phyloP scores from a whole-genome alignment of 495 filamentous ascomycete species.

The Penicillium ochrochloron region DNA sequence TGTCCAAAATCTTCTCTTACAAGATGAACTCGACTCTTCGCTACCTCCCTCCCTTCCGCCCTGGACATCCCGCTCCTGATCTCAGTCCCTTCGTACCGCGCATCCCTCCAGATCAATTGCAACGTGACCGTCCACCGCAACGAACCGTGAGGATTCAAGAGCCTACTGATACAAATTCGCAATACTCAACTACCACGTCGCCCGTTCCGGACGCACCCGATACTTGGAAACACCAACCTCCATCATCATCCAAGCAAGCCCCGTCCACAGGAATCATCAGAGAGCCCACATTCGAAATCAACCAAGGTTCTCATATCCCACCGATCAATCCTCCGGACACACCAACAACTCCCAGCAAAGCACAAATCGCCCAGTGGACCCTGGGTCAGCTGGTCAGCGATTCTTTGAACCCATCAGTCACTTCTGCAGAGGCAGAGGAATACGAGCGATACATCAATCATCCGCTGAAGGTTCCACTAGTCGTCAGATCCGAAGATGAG shows the following conservation, averaged over 20 bases:
- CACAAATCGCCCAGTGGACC: slow-evolving; percentile 78
- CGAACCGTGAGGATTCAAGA: slow-evolving; percentile 53
- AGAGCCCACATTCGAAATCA: slow-evolving; percentile 37
- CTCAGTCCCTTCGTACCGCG: slow-evolving; percentile 83
- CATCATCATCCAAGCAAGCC: slow-evolving; percentile 37
- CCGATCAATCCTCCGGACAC: slow-evolving; percentile 33
- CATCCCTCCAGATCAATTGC: slow-evolving; percentile 46
- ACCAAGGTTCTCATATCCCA: slow-evolving; percentile 25
- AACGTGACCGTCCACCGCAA: slow-evolving; percentile 44
- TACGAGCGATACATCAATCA: slow-evolving; percentile 92
- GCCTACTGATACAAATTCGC: slow-evolving; percentile 27
- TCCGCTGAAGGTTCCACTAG: slow-evolving; percentile 85
- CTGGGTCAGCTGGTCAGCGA: slow-evolving; percentile 81
- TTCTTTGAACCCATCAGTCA: slow-evolving; percentile 79
- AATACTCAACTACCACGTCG: slow-evolving; percentile 10
- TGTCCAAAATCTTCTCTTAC: slow-evolving; percentile 86
- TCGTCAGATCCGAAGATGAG: slow-evolving; percentile 72
- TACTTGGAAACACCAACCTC: slow-evolving; percentile 36
- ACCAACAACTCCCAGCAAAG: slow-evolving; percentile 55
- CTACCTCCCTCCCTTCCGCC: slow-evolving; percentile 71
- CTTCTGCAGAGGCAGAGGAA: slow-evolving; percentile 73
- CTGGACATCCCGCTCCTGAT: slow-evolving; percentile 71
- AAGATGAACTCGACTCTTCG: slow-evolving; percentile 85
- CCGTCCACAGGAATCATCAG: slow-evolving; percentile 51
- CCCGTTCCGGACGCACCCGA: slow-evolving; percentile 19